Evolutionary conservation across 768 basidiomycete genomes (phyloP).

Genomic region (Boletus rufocinnamomeus): DNA sequence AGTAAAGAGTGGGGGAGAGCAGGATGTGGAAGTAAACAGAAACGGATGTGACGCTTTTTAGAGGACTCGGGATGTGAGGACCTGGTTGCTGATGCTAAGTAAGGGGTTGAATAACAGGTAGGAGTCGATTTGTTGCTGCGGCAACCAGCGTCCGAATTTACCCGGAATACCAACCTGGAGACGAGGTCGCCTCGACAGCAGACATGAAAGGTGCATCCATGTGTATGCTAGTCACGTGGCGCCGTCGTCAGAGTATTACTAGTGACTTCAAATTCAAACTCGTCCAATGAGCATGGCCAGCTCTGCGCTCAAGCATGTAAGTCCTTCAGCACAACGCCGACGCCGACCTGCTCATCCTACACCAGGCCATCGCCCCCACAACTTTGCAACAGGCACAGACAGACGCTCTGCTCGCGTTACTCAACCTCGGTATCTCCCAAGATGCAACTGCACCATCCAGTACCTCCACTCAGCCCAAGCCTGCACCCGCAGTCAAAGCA

Average conservation of each 20-base stretch:
- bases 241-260: background rate
- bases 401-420: slow-evolving; percentile 75
- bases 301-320: slow-evolving; percentile 46
- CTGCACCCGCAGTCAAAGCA: slow-evolving; percentile 48
- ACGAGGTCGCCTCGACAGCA: background rate
- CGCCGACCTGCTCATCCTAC: slow-evolving; percentile 32
- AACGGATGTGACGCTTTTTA: background rate
- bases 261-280: background rate
- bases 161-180: background rate
- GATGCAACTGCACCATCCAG: slow-evolving; percentile 38
- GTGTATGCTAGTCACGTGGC: slow-evolving; percentile 22
- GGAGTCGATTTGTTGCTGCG: background rate
- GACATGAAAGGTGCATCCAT: background rate
- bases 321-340: slow-evolving; percentile 6
- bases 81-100: background rate
- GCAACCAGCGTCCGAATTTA: background rate
- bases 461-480: slow-evolving; percentile 21
- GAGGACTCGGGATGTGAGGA: background rate
- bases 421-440: slow-evolving; percentile 68
- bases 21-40: no score
- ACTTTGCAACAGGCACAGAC: slow-evolving; percentile 92
- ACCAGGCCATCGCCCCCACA: slow-evolving; percentile 42
- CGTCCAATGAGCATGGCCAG: slow-evolving; percentile 42
- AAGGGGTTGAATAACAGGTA: background rate
- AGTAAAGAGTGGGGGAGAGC: background rate